Evolutionary conservation across 1,139 yeast genomes (phyloP).

Genomic region (Taphrina populina): DNA sequence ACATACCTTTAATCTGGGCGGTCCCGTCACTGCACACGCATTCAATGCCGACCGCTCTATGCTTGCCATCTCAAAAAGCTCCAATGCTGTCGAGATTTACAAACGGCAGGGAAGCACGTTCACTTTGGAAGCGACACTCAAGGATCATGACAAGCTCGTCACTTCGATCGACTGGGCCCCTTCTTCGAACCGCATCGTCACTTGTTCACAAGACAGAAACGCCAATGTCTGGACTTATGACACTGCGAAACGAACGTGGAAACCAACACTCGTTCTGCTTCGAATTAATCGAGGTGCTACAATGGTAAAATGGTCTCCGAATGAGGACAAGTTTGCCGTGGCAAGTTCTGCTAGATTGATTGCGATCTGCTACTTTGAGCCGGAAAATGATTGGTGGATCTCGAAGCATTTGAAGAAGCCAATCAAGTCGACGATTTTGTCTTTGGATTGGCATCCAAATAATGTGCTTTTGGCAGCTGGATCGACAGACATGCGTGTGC

Average conservation of each 20-base stretch:
- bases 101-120: conserved; percentile 2
- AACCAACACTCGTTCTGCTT: conserved; percentile 87
- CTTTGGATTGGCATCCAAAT: conserved; percentile 93
- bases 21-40: conserved; percentile 36
- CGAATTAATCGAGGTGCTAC: conserved; percentile 95
- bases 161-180: conserved; percentile 91
- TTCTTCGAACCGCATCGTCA: conserved; percentile 78
- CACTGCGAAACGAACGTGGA: conserved; percentile 56
- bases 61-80: conserved; percentile 30
- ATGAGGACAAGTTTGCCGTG: conserved; percentile 90
- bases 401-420: conserved; percentile 95
- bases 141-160: conserved; percentile 79
- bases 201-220: conserved; percentile 97
- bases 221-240: conserved; percentile 93
- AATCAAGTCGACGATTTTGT: conserved; percentile 77
- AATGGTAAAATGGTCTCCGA: conserved; percentile 89
- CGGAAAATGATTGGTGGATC: conserved; percentile 99
- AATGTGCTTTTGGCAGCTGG: conserved; percentile 86
- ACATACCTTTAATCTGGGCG: conserved; percentile 28
- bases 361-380: conserved; percentile 94
- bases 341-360: conserved; percentile 93
- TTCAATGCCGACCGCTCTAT: conserved; percentile 33
- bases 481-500: conserved; percentile 89
- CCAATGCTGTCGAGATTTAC: conserved; percentile 26
- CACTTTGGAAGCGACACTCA: conserved; percentile 12